Conservation (phyloP, 805 yeast species). For the Pichia occidentalis region DNA sequence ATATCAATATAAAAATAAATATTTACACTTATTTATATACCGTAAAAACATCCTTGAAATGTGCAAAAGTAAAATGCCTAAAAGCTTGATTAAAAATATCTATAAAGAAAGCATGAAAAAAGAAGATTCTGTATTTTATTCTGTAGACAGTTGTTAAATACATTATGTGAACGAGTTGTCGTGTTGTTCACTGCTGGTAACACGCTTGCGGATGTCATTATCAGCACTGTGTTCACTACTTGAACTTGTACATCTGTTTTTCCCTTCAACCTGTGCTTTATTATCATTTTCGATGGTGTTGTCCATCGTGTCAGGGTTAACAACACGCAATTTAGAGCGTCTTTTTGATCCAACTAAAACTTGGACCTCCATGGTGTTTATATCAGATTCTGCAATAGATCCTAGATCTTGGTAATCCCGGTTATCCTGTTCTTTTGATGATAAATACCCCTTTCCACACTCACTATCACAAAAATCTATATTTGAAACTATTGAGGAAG, state of each 20-base stretch:
- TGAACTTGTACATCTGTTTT: constrained; percentile 12
- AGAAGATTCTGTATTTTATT: no score
- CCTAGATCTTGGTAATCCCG: no score
- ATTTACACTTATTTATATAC: background rate
- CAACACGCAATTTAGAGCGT: constrained; percentile 50
- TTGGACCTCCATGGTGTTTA: constrained; percentile 57
- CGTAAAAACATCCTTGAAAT: background rate
- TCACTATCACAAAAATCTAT: background rate
- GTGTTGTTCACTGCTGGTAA: constrained; percentile 24
- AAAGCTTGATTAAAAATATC: no score
- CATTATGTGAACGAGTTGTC: constrained; percentile 3
- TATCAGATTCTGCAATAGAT: constrained; percentile 29
- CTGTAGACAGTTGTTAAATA: no score
- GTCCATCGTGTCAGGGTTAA: constrained; percentile 48
- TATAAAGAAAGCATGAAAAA: no score
- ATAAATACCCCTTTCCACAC: background rate
- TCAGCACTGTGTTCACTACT: constrained; percentile 8
- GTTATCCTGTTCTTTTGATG: background rate
- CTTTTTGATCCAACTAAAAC: constrained; percentile 63
- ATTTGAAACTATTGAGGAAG: background rate
- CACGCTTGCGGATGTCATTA: constrained; percentile 16
- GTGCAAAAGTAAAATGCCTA: no score
- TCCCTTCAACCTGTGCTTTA: background rate
- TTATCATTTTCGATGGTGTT: constrained; percentile 2
- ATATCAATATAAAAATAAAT: no score